Conservation (phyloP, 2,329 filamentous ascomycete species). For the Pezicula rhizophila region DNA sequence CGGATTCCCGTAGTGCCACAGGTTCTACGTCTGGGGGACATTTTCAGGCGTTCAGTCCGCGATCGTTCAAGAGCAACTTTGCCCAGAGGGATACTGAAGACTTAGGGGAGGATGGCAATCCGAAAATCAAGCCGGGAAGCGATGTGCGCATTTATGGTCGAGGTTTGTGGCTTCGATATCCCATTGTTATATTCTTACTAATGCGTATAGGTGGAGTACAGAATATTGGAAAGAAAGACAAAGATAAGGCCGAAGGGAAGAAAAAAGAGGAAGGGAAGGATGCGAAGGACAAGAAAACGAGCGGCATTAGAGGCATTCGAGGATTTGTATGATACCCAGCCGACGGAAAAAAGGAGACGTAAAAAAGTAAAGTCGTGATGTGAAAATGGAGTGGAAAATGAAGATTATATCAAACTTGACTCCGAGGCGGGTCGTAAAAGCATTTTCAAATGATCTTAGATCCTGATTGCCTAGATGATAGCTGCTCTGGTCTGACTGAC, state of each 20-base stretch:
- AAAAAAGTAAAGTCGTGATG: too few species aligned
- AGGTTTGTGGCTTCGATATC: constrained; percentile 34
- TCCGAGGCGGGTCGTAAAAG: too few species aligned
- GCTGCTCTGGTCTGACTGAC: too few species aligned
- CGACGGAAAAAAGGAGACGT: too few species aligned
- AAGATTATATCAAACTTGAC: too few species aligned
- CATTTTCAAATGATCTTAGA: too few species aligned
- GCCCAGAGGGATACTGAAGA: constrained; percentile 4
- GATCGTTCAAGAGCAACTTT: background rate
- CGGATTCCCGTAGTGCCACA: background rate
- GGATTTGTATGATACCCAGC: background rate
- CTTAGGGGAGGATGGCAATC: constrained; percentile 33
- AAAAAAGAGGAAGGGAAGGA: constrained; percentile 3
- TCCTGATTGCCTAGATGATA: too few species aligned
- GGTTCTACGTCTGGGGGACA: background rate
- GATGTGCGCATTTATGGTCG: constrained; percentile 47
- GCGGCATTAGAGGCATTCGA: background rate
- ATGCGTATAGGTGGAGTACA: constrained; percentile 36
- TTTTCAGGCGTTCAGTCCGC: background rate
- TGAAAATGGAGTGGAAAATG: too few species aligned
- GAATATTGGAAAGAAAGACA: constrained; percentile 44
- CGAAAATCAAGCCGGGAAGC: constrained; percentile 40
- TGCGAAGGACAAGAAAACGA: background rate
- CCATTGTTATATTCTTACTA: background rate
- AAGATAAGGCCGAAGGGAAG: constrained; percentile 20